A percentile compares a stretch with the other conserved stretches of the same genome.
Evolutionary conservation across 2,329 filamentous ascomycete species (phyloP).

Genomic region (Conoideocrella luteorostrata): DNA sequence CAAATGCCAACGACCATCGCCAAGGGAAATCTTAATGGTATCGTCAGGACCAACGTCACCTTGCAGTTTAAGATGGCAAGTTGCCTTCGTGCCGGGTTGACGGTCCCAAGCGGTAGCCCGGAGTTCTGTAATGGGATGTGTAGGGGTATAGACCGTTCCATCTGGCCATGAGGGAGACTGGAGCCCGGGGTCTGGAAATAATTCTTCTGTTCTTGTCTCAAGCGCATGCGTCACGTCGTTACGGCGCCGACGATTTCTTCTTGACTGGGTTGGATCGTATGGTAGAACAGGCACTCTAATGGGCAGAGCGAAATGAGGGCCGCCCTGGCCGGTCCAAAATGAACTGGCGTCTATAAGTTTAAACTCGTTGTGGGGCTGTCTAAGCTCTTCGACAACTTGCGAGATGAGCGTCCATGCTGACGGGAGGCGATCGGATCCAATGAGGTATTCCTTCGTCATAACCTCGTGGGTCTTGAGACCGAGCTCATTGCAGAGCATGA

Average conservation of each 20-base stretch:
- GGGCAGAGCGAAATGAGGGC: slow-evolving; percentile 12
- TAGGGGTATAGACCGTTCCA: neutral
- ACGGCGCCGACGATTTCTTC: neutral
- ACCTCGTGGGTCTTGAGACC: slow-evolving; percentile 8
- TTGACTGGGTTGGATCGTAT: neutral
- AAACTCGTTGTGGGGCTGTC: no score
- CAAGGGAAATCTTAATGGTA: no score
- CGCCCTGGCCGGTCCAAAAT: slow-evolving; percentile 11
- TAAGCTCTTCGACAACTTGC: neutral
- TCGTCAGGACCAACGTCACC: no score
- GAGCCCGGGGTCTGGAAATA: neutral
- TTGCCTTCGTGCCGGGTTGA: no score
- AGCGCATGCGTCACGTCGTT: neutral
- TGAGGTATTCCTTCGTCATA: slow-evolving; percentile 7
- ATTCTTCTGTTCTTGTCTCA: neutral
- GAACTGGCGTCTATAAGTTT: no score
- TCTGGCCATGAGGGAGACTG: neutral
- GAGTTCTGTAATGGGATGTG: slow-evolving; percentile 5
- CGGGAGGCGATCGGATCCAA: neutral
- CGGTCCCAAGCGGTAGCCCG: neutral
- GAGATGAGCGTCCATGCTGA: slow-evolving; percentile 5
- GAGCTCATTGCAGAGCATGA: slow-evolving; percentile 14
- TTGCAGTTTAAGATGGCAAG: no score
- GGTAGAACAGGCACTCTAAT: slow-evolving; percentile 13
- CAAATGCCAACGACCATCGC: no score